These are phyloP conservation scores for Caloboletus firmus DNA, from an alignment of 1,284 basidiomycete genomes.

Conservation along the genomic window DNA sequence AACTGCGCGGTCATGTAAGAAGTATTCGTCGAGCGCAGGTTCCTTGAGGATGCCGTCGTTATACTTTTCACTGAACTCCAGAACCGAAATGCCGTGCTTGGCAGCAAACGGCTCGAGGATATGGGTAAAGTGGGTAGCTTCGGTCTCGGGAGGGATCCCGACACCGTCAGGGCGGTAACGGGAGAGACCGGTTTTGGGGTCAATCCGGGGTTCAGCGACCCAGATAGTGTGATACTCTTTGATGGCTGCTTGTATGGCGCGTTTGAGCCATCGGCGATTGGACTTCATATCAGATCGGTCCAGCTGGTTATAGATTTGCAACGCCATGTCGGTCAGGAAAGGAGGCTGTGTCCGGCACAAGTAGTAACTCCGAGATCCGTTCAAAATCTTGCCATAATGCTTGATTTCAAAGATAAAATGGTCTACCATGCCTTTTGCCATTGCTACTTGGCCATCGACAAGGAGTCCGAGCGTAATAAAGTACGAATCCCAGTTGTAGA, in stretches of 20 bases:
- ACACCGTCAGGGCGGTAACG: constrained; percentile 93
- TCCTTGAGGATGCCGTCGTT: constrained; percentile 84
- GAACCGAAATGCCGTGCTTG: constrained; percentile 92
- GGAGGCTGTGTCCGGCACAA: constrained; percentile 95
- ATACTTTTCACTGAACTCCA: constrained; percentile 97
- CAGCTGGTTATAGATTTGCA: constrained; percentile 96
- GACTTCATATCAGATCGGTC: constrained; percentile 80
- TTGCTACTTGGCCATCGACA: constrained; percentile 89
- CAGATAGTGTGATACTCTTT: constrained; percentile 99
- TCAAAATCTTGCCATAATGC: constrained; percentile 90
- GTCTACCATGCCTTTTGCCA: constrained; percentile 97
- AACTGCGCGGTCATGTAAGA: constrained; percentile 93
- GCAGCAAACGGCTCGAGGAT: constrained; percentile 93
- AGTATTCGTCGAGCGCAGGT: constrained; percentile 94
- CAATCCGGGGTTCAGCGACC: constrained; percentile 91
- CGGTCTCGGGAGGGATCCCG: constrained; percentile 97
- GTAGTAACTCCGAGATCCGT: constrained; percentile 85
- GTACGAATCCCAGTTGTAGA: constrained; percentile 93
- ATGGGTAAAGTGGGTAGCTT: constrained; percentile 97
- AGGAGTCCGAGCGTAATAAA: constrained; percentile 93
- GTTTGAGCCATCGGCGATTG: constrained; percentile 91
- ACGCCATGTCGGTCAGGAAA: constrained; percentile 97
- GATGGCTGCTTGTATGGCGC: constrained; percentile 94
- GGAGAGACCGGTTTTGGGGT: constrained; percentile 90
- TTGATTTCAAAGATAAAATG: constrained; percentile 99